Base-by-base conservation (phyloP, 345 rosid genomes). In the Ceriops tagal region DNA sequence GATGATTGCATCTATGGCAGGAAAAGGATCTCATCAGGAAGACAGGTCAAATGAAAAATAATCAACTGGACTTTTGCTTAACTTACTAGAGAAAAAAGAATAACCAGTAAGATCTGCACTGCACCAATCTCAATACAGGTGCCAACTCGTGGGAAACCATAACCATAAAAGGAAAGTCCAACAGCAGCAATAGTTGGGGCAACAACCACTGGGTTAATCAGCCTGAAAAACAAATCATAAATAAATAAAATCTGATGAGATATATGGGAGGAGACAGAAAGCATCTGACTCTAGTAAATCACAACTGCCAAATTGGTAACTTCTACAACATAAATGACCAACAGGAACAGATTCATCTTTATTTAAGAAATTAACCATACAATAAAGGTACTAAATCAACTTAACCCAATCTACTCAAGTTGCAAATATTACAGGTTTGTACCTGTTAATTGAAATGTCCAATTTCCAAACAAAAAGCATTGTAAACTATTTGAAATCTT, bases 171-270 rank as follows among this genome's bases (percentile, higher is more conserved):
- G 0, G 97, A 89, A 79, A 95, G 92, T 59, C 99, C 99, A 73
- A 95, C 93, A 37, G 99, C 99, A 72, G 99, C 99, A 78, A 95
- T 81, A 11, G 99, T 95, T 56, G 99, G 99, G 77, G 99, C 92
- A 66, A 95, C 96, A 70, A 92, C 99, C 64, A 95, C 99, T 8
- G 99, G 99, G 81, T 95, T 95, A 73, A 95, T 77, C 76, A 92
- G 78, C 87, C 99, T 95, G 87, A 58, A 79, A 65, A 73, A 22
- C 47, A 63, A 67, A 68, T 43, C 32, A 64, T 11, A 28, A 4
- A 1, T 34, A 13, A 24, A 31, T 61, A 43, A 62, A n/a, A 19
- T 62, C n/a, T 11, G 5, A 16, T 20, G 31, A 51, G 1, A n/a
- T 18, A 53, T 53, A 22, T 4, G 10, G 34, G 27, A 57, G 22